Conservation (phyloP, 75 land plant genomes). For the Chamaecyparis obtusa region DNA sequence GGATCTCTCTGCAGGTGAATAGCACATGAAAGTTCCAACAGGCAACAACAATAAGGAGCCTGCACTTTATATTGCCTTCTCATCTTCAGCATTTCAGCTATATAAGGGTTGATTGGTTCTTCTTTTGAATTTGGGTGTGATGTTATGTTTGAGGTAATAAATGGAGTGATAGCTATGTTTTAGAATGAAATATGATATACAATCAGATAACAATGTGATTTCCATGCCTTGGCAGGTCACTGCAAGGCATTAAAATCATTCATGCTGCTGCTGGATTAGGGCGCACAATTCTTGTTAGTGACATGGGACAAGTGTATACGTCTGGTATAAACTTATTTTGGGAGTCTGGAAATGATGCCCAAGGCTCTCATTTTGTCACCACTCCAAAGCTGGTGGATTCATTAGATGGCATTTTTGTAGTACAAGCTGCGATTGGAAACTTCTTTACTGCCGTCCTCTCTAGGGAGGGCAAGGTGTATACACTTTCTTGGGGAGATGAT, state of each 20-base stretch:
- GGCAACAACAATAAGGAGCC: neutral
- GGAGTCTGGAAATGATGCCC: slow-evolving; percentile 66
- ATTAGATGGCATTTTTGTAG: slow-evolving; percentile 71
- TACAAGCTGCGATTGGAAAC: slow-evolving; percentile 85
- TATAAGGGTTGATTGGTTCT: neutral
- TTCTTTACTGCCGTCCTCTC: slow-evolving; percentile 88
- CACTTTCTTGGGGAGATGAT: slow-evolving; percentile 81
- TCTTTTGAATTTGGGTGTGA: neutral
- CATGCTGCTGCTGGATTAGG: slow-evolving; percentile 78
- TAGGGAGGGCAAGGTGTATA: slow-evolving; percentile 78
- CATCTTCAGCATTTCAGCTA: neutral
- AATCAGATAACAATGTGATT: neutral
- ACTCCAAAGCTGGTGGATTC: slow-evolving; percentile 72
- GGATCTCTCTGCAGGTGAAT: no score
- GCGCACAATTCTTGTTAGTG: slow-evolving; percentile 78
- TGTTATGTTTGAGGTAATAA: neutral
- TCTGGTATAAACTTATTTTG: slow-evolving; percentile 83
- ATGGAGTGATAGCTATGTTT: neutral
- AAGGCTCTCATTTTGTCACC: slow-evolving; percentile 41
- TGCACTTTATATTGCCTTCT: neutral
- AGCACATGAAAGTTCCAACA: no score
- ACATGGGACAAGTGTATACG: slow-evolving; percentile 71
- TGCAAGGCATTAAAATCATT: slow-evolving; percentile 69
- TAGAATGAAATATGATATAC: neutral
- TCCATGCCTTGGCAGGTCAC: slow-evolving; percentile 45